A percentile compares a stretch with the other conserved stretches of the same genome.
These are phyloP conservation scores for Metarhizium guizhouense DNA, from an alignment of 2,329 filamentous ascomycete species.

Conservation along the genomic window DNA sequence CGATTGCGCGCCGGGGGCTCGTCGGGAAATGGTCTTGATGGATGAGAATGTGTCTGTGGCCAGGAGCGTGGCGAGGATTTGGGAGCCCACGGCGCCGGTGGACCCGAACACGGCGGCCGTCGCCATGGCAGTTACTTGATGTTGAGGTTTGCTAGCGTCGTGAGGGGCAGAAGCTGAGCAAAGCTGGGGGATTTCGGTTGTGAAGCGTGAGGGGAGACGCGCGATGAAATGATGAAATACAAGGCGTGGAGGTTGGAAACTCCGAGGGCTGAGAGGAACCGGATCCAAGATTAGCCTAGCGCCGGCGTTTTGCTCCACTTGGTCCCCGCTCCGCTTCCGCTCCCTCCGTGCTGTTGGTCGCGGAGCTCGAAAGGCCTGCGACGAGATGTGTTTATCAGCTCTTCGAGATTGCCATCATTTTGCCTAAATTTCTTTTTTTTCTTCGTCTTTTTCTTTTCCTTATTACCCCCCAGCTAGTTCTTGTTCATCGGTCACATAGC, in stretches of 20 bases:
- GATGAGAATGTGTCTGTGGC: conserved; percentile 40
- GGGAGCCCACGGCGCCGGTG: conserved; percentile 61
- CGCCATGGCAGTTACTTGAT: neutral
- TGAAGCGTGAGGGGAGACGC: too few species aligned
- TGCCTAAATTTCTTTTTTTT: too few species aligned
- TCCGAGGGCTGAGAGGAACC: too few species aligned
- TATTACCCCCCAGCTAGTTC: too few species aligned
- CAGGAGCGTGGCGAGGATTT: conserved; percentile 62
- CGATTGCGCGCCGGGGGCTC: conserved; percentile 45
- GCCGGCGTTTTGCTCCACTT: neutral
- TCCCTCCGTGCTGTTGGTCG: neutral
- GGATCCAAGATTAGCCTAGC: neutral
- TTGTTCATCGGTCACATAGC: too few species aligned
- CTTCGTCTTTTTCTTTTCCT: too few species aligned
- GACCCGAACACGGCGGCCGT: conserved; percentile 50
- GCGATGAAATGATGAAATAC: too few species aligned
- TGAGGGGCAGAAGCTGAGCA: neutral
- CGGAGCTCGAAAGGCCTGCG: too few species aligned
- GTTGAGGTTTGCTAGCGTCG: neutral
- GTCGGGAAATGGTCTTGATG: conserved; percentile 58
- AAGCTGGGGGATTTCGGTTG: too few species aligned
- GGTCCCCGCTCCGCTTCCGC: neutral
- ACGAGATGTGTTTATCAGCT: too few species aligned
- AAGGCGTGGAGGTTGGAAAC: too few species aligned
- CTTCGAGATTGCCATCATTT: too few species aligned